Base-by-base conservation (phyloP, 169 alveolate species). In the Eimeria sp. region DNA sequence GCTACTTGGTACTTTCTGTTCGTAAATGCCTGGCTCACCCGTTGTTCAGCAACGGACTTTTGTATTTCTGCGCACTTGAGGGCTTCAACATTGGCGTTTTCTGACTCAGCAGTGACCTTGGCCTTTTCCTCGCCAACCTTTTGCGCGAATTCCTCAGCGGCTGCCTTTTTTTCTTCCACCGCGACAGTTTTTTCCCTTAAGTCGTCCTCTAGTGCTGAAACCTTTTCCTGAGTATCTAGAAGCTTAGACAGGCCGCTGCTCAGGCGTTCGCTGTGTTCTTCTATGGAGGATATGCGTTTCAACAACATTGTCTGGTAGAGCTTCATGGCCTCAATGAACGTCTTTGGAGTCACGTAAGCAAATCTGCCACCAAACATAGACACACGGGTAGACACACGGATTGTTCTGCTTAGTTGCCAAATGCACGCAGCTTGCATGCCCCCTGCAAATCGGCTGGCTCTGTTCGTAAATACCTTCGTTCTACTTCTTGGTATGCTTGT, bases 271-370 rank as follows among this genome's bases (percentile, higher is more conserved):
- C 97, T 98, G 95, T 97, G 97, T 68, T 97, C 97, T 85, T 97
- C 97, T 64, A 95, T 58, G 3, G 94, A 54, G 23, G 74, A 87
- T 25, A 97, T 98, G 98, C 98, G 98, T 97, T 97, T 97, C 52
- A 96, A 96, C 87, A 98, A 98, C 99, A 99, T 98, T 71, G 98
- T 95, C 82, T 98, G 98, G 95, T 98, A 99, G 64, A 98, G 98
- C 97, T 98, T 98, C 96, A 99, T 98, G 87, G 99, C 97, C 98
- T 99, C 99, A 77, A 99, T 97, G 98, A 98, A 99, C 71, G 99
- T 98, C 97, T 99, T 99, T 18, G 99, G 99, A 8, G 99, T 99
- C 60, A 99, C 98, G 97, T 99, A 99, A 68, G 99, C 99, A 95
- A 98, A 98, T 82, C 99, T 91, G 71, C 4, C 25, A 16, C 54